phyloP scores from a whole-genome alignment of 305 asterid genomes.

The Solanum chacoense region DNA sequence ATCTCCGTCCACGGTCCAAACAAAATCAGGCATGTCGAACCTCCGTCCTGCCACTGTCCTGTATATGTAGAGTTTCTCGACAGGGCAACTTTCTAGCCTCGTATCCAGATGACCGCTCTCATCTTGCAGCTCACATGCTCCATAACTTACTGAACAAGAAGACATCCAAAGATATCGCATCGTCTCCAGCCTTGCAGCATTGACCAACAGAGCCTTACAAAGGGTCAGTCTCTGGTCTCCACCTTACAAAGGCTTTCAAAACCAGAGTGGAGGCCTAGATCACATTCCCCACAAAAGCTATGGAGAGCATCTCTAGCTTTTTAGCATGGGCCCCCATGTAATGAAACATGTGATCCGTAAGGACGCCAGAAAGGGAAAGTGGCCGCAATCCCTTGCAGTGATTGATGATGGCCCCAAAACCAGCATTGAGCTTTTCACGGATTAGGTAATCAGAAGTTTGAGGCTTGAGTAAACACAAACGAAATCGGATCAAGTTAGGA shows the following conservation, averaged over 20 bases:
- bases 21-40: constrained; percentile 65
- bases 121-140: constrained; percentile 12
- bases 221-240: no score
- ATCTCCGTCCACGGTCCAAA: constrained; percentile 59
- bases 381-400: constrained; percentile 64
- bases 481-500: constrained; percentile 58
- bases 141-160: not conserved
- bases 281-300: constrained; percentile 83
- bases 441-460: constrained; percentile 64
- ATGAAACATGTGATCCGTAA: constrained; percentile 53
- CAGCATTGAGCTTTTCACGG: constrained; percentile 61
- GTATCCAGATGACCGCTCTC: constrained; percentile 28
- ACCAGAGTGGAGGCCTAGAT: constrained; percentile 43
- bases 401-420: constrained; percentile 80
- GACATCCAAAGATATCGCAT: not conserved
- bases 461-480: constrained; percentile 71
- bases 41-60: constrained; percentile 75
- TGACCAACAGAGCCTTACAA: not conserved
- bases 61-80: constrained; percentile 63
- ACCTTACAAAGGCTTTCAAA: no score
- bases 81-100: constrained; percentile 44
- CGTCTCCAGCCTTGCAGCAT: not conserved
- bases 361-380: constrained; percentile 75
- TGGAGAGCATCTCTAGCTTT: constrained; percentile 87
- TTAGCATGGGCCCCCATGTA: constrained; percentile 71